Evolutionary conservation across 257 asterid genomes (phyloP).

Genomic region (Solanum infundibuliforme): DNA sequence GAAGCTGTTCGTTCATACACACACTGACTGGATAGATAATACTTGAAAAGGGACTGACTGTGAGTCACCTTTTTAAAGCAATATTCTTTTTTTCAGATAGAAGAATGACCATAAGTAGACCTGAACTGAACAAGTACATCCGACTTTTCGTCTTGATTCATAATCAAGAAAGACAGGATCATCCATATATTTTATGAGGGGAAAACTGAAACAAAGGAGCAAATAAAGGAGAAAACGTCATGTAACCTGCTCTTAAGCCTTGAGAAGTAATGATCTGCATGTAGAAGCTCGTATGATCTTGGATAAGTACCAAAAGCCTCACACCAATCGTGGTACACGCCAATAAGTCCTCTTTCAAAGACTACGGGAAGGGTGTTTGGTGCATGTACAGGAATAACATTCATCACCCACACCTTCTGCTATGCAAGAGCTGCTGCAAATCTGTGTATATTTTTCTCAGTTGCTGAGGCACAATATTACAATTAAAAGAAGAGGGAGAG

Average conservation of each 20-base stretch:
- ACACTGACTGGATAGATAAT: background rate
- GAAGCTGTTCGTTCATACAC: background rate
- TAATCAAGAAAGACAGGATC: background rate
- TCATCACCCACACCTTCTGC: conserved; percentile 85
- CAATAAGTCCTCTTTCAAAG: conserved; percentile 86
- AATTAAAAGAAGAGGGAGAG: background rate
- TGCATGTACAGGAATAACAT: conserved; percentile 75
- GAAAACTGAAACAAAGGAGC: background rate
- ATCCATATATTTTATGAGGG: background rate
- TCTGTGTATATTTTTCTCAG: conserved; percentile 27
- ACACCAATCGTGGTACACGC: conserved; percentile 93
- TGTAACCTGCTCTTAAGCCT: conserved; percentile 76
- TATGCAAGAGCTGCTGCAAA: conserved; percentile 86
- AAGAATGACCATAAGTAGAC: background rate
- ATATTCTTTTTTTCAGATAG: background rate
- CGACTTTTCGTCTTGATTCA: background rate
- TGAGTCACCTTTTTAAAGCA: background rate
- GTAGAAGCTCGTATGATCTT: conserved; percentile 85
- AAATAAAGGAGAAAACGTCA: background rate
- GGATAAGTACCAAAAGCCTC: conserved; percentile 91
- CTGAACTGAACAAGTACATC: background rate
- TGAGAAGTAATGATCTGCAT: conserved; percentile 97
- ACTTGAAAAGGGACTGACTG: background rate
- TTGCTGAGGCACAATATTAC: background rate
- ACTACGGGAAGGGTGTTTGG: conserved; percentile 85